Conservation (phyloP, 176 grass and related monocot genomes). For the Themeda triandra region DNA sequence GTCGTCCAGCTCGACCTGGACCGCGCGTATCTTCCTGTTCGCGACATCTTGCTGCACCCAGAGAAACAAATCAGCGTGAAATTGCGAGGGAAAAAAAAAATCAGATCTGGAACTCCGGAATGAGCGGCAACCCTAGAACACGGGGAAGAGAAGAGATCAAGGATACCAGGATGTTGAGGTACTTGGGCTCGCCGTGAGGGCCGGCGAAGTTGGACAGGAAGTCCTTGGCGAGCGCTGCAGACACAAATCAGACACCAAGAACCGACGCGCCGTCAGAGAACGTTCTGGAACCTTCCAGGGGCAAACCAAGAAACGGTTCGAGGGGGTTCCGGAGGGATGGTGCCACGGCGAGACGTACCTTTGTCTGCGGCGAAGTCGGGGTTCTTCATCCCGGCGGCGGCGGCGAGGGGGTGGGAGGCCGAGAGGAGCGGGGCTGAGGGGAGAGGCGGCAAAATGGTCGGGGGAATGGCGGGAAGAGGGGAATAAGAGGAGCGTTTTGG, state of each 20-base stretch:
- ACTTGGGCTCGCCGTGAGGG: slow-evolving; percentile 75
- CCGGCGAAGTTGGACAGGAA: slow-evolving; percentile 76
- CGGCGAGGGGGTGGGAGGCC: not conserved
- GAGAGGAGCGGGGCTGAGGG: not conserved
- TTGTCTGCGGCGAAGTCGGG: slow-evolving; percentile 60
- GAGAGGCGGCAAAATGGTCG: not conserved
- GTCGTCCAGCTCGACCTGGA: slow-evolving; percentile 89
- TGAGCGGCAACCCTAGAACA: not conserved
- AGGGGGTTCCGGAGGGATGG: not conserved
- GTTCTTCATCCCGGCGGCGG: slow-evolving; percentile 46
- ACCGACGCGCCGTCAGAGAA: not conserved
- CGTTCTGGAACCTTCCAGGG: not conserved
- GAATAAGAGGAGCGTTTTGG: slow-evolving; percentile 33
- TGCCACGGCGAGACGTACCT: slow-evolving; percentile 35
- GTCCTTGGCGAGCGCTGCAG: slow-evolving; percentile 81
- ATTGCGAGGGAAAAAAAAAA: no score
- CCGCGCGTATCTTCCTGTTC: slow-evolving; percentile 70
- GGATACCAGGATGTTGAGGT: slow-evolving; percentile 72
- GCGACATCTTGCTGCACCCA: slow-evolving; percentile 80
- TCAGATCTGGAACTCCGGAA: not conserved
- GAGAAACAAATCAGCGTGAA: not conserved
- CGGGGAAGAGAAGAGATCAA: not conserved
- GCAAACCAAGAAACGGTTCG: not conserved
- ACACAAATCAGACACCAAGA: not conserved
- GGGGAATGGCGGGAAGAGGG: slow-evolving; percentile 9